Evolutionary conservation across 208 protist genomes (phyloP).

Genomic region (Leishmania aethiopica): DNA sequence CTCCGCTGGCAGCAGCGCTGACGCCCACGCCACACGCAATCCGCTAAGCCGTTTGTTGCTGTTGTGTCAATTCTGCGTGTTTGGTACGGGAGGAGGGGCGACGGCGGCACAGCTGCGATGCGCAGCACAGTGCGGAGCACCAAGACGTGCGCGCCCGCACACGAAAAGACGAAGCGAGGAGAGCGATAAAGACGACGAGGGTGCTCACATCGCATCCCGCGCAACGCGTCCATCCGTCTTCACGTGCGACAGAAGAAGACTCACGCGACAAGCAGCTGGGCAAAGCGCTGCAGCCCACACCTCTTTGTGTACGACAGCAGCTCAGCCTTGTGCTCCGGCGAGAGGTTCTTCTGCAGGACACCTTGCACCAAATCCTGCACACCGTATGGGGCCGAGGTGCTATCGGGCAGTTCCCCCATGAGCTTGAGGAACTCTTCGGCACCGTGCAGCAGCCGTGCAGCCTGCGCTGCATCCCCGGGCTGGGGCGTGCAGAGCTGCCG

Average conservation of each 20-base stretch:
- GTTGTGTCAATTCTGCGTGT: not conserved
- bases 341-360: conserved; percentile 9
- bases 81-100: not conserved
- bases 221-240: not conserved
- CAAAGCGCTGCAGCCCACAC: conserved; percentile 12
- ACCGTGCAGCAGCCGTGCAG: conserved; percentile 11
- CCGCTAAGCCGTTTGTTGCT: not conserved
- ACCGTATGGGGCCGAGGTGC: conserved; percentile 14
- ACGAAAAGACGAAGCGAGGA: not conserved
- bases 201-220: not conserved
- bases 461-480: not conserved
- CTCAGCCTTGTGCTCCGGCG: conserved; percentile 20
- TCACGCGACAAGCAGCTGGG: conserved; percentile 13
- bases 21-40: not conserved
- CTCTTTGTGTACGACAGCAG: conserved; percentile 11
- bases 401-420: conserved; percentile 22
- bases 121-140: not conserved
- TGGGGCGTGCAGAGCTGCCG: conserved; percentile 16
- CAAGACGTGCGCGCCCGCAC: not conserved
- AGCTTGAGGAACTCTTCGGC: conserved; percentile 14
- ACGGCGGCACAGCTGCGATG: not conserved
- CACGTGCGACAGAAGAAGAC: not conserved
- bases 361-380: conserved; percentile 14
- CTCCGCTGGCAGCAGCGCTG: not conserved
- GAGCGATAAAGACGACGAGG: not conserved